A percentile compares a stretch with the other conserved stretches of the same genome.
phyloP scores from a whole-genome alignment of 768 basidiomycete species.

The Rhizopogon salebrosus region DNA sequence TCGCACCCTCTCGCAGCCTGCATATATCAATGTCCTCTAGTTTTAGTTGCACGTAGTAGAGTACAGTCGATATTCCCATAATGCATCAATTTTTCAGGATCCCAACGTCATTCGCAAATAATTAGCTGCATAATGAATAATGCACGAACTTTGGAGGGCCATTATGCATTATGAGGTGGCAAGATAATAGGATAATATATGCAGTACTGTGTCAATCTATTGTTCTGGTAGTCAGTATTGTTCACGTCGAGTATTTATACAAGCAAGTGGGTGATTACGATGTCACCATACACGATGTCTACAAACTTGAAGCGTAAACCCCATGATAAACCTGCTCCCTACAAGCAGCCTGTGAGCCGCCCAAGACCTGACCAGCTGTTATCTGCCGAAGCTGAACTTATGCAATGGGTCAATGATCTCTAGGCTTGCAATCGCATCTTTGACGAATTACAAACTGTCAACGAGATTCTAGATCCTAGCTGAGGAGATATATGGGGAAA shows the following conservation, averaged over 20 bases:
- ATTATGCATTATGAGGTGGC: not conserved
- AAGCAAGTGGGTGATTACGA: not conserved
- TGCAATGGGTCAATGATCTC: conserved; percentile 10
- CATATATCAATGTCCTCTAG: too few relatives aligned
- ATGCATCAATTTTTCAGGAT: too few relatives aligned
- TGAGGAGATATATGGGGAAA: conserved; percentile 8
- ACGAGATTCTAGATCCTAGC: conserved; percentile 12
- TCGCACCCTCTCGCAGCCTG: too few relatives aligned
- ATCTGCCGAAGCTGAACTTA: conserved; percentile 6
- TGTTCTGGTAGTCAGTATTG: not conserved
- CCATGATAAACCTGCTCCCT: not conserved
- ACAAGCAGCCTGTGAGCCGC: not conserved
- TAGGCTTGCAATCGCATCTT: conserved; percentile 9
- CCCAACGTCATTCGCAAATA: not conserved
- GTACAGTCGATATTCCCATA: too few relatives aligned
- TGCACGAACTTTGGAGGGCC: not conserved
- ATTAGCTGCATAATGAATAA: not conserved
- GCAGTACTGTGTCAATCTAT: too few relatives aligned
- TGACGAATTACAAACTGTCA: conserved; percentile 5
- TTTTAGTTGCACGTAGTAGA: too few relatives aligned
- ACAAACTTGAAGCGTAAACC: not conserved
- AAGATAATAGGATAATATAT: not conserved
- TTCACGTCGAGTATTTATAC: not conserved
- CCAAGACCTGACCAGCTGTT: not conserved
- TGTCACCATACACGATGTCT: not conserved